Percentiles rank a stretch among this genome's conserved stretches.
Conservation (phyloP, 768 basidiomycete species). For the Tephrocybe sp. region DNA sequence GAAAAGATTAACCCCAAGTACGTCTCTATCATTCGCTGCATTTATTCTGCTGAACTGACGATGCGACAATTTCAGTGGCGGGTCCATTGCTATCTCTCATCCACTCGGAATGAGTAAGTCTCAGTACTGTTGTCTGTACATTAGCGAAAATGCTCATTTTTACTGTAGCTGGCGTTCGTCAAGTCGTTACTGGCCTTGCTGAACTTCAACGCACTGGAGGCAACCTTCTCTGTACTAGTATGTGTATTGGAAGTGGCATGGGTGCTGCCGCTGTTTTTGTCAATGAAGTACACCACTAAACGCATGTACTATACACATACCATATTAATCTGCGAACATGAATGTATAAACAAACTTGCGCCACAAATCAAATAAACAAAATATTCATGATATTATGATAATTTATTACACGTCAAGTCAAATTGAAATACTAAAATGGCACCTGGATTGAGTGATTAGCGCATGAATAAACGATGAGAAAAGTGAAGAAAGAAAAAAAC, state of each 20-base stretch:
- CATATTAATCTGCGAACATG: neutral
- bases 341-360: neutral
- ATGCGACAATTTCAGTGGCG: slow-evolving; percentile 53
- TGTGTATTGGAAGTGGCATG: slow-evolving; percentile 85
- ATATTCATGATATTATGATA: neutral
- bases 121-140: neutral
- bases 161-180: slow-evolving; percentile 71
- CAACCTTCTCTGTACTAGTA: slow-evolving; percentile 75
- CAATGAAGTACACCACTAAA: slow-evolving; percentile 47
- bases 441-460: slow-evolving; percentile 1
- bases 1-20: slow-evolving; percentile 86
- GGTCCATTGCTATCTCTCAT: slow-evolving; percentile 81
- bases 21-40: slow-evolving; percentile 21
- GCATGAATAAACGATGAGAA: neutral
- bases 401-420: neutral
- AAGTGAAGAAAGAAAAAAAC: slow-evolving; percentile 32
- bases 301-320: neutral
- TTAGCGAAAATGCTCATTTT: slow-evolving; percentile 11
- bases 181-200: slow-evolving; percentile 85
- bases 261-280: slow-evolving; percentile 81
- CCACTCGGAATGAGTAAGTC: slow-evolving; percentile 80
- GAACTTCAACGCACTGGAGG: slow-evolving; percentile 70
- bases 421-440: neutral
- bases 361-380: neutral
- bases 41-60: neutral